These are phyloP conservation scores for Dendrobium nobile DNA, from an alignment of 106 monocot species.

Conservation along the genomic window DNA sequence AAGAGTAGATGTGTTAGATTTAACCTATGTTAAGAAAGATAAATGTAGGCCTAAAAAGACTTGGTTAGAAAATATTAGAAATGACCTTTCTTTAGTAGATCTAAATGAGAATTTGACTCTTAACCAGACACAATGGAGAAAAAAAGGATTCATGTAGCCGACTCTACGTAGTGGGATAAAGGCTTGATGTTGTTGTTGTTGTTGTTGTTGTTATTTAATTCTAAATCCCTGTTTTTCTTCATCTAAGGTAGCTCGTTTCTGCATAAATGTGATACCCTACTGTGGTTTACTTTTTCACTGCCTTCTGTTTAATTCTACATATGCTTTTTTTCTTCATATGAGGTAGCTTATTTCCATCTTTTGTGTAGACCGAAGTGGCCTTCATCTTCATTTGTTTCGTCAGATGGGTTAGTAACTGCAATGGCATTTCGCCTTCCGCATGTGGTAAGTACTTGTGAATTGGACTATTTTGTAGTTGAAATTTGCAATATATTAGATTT, in stretches of 20 bases:
- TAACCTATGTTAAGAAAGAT: too few species aligned
- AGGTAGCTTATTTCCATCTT: not conserved
- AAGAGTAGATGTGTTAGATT: too few species aligned
- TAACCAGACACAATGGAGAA: too few species aligned
- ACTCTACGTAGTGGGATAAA: too few species aligned
- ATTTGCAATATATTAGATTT: not conserved
- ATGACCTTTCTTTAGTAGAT: too few species aligned
- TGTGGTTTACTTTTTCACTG: not conserved
- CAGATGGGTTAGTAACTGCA: constrained; percentile 88
- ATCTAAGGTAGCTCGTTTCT: not conserved
- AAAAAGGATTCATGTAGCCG: too few species aligned
- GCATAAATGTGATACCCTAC: not conserved
- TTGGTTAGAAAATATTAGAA: too few species aligned
- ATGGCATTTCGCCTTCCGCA: constrained; percentile 99
- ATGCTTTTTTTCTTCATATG: not conserved
- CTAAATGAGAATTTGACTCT: too few species aligned
- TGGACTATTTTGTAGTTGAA: not conserved
- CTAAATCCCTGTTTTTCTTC: not conserved
- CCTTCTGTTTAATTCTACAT: not conserved
- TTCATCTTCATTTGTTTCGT: constrained; percentile 79
- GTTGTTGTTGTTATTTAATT: not conserved
- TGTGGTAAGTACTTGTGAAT: constrained; percentile 51
- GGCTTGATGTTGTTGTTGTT: too few species aligned
- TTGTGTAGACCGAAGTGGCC: constrained; percentile 91
- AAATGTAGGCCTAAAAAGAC: too few species aligned